phyloP scores from a whole-genome alignment of 768 basidiomycete species.

The Trametes villosa region DNA sequence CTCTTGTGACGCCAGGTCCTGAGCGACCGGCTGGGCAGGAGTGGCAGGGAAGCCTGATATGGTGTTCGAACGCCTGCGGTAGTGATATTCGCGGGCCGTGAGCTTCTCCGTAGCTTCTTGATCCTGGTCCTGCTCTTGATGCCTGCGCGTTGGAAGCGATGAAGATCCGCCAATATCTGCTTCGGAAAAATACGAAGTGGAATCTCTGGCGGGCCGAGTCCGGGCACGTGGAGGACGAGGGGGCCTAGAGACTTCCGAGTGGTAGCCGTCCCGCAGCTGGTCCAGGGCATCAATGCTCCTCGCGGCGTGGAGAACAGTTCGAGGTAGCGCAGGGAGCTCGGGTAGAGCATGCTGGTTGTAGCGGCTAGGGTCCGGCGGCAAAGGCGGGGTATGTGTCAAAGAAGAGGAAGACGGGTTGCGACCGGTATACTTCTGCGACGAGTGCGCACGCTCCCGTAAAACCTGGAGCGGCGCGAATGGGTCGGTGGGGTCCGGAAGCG shows the following conservation, averaged over 20 bases:
- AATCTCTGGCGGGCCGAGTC: constrained; percentile 25
- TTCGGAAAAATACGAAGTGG: constrained; percentile 30
- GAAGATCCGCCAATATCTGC: constrained; percentile 20
- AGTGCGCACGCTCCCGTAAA: constrained; percentile 61
- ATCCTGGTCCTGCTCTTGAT: constrained; percentile 15
- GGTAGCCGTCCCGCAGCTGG: constrained; percentile 23
- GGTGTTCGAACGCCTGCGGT: constrained; percentile 39
- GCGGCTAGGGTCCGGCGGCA: constrained; percentile 4
- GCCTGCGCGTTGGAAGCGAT: constrained; percentile 3
- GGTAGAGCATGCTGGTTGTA: not conserved
- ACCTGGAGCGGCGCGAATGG: constrained; percentile 73
- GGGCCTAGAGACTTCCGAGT: constrained; percentile 27
- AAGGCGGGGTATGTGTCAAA: constrained; percentile 7
- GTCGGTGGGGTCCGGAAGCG: constrained; percentile 67
- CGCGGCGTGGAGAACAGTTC: constrained; percentile 13
- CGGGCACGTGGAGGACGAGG: constrained; percentile 29
- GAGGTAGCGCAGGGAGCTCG: constrained; percentile 15
- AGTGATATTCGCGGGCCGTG: constrained; percentile 23
- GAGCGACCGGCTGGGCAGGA: constrained; percentile 6
- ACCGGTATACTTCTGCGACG: constrained; percentile 28
- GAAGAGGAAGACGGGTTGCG: constrained; percentile 20
- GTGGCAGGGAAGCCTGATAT: constrained; percentile 29
- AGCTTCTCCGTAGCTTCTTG: constrained; percentile 15
- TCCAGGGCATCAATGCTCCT: constrained; percentile 16
- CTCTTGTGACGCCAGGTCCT: constrained; percentile 7